Conservation (phyloP, 495 filamentous ascomycete genomes). For the Aspergillus cavernicola region DNA sequence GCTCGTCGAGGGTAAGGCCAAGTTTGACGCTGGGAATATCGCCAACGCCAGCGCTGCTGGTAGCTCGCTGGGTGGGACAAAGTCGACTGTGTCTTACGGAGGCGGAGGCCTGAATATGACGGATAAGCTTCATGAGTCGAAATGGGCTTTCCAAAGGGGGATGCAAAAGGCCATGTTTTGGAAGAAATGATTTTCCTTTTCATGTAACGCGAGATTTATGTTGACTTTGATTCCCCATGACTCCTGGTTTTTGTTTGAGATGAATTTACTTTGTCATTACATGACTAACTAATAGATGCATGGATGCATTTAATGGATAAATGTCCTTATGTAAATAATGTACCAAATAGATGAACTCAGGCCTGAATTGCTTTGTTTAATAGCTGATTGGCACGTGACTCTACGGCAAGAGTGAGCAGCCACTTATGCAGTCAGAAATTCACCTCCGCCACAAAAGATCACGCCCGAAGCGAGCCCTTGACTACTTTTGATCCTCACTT, state of each 20-base stretch:
- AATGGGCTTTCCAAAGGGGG: slow-evolving; percentile 35
- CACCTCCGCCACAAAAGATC: slow-evolving; percentile 11
- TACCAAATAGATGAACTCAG: background rate
- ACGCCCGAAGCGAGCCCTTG: background rate
- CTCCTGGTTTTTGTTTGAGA: slow-evolving; percentile 14
- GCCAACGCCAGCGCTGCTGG: slow-evolving; percentile 27
- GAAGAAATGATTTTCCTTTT: slow-evolving; percentile 31
- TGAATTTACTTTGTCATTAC: slow-evolving; percentile 5
- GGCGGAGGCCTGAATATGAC: slow-evolving; percentile 29
- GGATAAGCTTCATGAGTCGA: slow-evolving; percentile 35
- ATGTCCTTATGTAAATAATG: slow-evolving; percentile 14
- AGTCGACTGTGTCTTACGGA: slow-evolving; percentile 31
- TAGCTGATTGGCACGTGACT: background rate
- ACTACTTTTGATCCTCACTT: background rate
- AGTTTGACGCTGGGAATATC: slow-evolving; percentile 49
- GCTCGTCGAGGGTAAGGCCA: slow-evolving; percentile 80
- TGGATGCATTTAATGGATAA: slow-evolving; percentile 4
- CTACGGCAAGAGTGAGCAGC: slow-evolving; percentile 5
- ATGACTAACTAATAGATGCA: slow-evolving; percentile 9
- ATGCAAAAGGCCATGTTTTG: slow-evolving; percentile 43
- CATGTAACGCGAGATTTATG: slow-evolving; percentile 4
- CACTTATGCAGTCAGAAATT: slow-evolving; percentile 7
- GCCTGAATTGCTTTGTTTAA: background rate
- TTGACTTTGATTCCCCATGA: slow-evolving; percentile 6
- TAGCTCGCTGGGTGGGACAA: slow-evolving; percentile 20